phyloP scores from a whole-genome alignment of 1,139 yeast genomes.

The Saccharomyces hybrid region DNA sequence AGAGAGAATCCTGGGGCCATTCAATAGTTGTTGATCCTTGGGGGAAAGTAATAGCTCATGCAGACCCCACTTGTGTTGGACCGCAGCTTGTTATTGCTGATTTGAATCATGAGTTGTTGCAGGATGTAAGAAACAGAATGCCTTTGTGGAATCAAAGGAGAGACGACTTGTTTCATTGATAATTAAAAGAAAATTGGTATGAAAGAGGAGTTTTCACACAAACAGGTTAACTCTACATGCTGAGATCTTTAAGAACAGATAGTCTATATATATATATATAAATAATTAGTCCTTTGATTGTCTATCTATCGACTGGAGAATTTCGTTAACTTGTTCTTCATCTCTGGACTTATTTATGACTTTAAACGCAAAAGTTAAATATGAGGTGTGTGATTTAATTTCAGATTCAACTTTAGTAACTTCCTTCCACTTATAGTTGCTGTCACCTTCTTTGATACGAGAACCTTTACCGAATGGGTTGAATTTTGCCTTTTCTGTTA shows the following conservation, averaged over 20 bases:
- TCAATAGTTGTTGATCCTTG: slow-evolving; percentile 82
- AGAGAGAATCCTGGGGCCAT: slow-evolving; percentile 71
- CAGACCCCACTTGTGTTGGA: slow-evolving; percentile 39
- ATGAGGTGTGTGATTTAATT: slow-evolving; percentile 88
- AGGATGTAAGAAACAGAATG: slow-evolving; percentile 54
- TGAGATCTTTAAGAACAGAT: not conserved
- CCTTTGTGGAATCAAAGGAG: slow-evolving; percentile 69
- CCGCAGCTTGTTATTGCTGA: slow-evolving; percentile 65
- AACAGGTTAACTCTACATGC: not conserved
- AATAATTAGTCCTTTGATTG: slow-evolving; percentile 4
- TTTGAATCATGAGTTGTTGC: slow-evolving; percentile 47
- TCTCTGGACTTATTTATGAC: slow-evolving; percentile 20
- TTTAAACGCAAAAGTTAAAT: slow-evolving; percentile 76
- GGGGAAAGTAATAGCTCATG: slow-evolving; percentile 68
- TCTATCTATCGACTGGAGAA: slow-evolving; percentile 3
- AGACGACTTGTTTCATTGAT: slow-evolving; percentile 40
- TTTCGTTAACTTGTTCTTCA: slow-evolving; percentile 7
- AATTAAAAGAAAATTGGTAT: not conserved
- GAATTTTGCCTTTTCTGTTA: slow-evolving; percentile 45
- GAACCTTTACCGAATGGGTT: slow-evolving; percentile 83
- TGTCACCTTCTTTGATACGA: slow-evolving; percentile 82
- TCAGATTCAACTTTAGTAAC: slow-evolving; percentile 80
- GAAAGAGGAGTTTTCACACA: not conserved
- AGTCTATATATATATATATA: not conserved
- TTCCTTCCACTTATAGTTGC: slow-evolving; percentile 66